phyloP scores from a whole-genome alignment of 345 rosid genomes.

The Carallia brachiata region DNA sequence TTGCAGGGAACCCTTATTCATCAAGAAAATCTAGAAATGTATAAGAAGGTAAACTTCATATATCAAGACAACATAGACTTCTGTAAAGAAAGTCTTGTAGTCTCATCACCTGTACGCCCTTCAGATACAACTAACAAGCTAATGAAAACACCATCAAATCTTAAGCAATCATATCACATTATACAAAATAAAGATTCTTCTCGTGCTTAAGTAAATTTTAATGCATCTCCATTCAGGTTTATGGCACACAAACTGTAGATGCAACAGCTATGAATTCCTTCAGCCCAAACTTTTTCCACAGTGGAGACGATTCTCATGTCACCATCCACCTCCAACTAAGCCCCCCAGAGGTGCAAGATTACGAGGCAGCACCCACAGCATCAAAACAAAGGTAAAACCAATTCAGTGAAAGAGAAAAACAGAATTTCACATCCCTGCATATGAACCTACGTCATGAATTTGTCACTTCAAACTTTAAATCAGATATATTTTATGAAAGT shows the following conservation, averaged over 20 bases:
- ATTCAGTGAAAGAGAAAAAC: neutral
- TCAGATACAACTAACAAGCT: neutral
- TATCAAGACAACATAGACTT: constrained; percentile 27
- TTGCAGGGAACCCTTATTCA: constrained; percentile 35
- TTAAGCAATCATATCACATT: neutral
- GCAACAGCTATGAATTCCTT: constrained; percentile 31
- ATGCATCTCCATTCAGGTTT: constrained; percentile 41
- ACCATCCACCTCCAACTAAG: constrained; percentile 53
- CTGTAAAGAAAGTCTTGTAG: neutral
- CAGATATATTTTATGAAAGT: too few species aligned
- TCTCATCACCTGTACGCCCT: neutral
- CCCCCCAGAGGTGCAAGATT: constrained; percentile 36
- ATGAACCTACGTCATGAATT: too few species aligned
- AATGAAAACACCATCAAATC: neutral
- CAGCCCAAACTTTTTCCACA: constrained; percentile 22
- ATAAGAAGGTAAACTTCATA: constrained; percentile 38
- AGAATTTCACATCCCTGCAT: too few species aligned
- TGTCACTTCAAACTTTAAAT: too few species aligned
- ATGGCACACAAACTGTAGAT: constrained; percentile 29
- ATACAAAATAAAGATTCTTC: neutral
- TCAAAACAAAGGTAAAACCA: neutral
- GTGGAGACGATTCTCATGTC: constrained; percentile 30
- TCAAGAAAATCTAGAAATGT: constrained; percentile 41
- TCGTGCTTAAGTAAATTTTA: constrained; percentile 1
- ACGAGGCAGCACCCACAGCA: neutral